Conservation (phyloP, 331 rosid species). For the Quercus phellos region DNA sequence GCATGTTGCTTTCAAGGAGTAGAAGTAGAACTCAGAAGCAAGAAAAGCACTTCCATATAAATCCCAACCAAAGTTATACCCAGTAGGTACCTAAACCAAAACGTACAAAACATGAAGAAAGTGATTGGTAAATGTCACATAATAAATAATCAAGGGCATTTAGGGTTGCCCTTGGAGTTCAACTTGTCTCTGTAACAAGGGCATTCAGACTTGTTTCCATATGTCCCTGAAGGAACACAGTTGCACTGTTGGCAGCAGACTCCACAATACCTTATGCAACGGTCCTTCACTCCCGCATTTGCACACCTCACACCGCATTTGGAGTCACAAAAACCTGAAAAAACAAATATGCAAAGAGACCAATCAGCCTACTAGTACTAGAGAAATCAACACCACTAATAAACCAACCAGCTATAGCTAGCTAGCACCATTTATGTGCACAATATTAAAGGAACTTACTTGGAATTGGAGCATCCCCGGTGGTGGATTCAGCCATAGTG, state of each 20-base stretch:
- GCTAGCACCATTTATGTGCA: not conserved
- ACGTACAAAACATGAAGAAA: not conserved
- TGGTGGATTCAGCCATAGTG: slow-evolving; percentile 20
- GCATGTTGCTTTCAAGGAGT: not conserved
- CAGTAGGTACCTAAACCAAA: not conserved
- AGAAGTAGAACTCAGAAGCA: not conserved
- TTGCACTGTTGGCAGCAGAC: slow-evolving; percentile 62
- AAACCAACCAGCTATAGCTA: not conserved
- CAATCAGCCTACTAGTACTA: not conserved
- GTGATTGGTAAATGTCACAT: not conserved
- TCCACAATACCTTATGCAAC: slow-evolving; percentile 63
- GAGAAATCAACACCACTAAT: not conserved
- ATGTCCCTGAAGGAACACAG: slow-evolving; percentile 75
- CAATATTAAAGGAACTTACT: not conserved
- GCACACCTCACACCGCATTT: slow-evolving; percentile 54
- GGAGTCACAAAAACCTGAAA: slow-evolving; percentile 33
- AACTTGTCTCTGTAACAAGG: slow-evolving; percentile 1
- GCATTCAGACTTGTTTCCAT: slow-evolving; percentile 45
- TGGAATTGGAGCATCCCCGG: not conserved
- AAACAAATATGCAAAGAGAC: not conserved
- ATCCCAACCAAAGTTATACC: not conserved
- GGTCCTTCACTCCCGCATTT: slow-evolving; percentile 44
- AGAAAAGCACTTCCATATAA: not conserved
- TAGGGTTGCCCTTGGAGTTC: not conserved
- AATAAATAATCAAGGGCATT: not conserved